phyloP scores from a whole-genome alignment of 176 grass and related monocot genomes.

The Avena eriantha region DNA sequence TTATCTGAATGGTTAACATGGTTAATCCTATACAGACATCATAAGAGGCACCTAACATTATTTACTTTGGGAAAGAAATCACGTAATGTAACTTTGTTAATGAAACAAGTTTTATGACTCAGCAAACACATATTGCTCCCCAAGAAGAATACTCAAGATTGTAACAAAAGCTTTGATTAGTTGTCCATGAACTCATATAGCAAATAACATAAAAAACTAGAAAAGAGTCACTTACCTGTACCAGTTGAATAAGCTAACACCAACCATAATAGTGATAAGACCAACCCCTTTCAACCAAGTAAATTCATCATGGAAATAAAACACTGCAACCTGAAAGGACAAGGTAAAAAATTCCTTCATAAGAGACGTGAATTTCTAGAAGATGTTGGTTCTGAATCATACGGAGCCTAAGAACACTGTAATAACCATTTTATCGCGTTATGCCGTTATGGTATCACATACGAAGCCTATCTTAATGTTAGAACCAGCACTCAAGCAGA shows the following conservation, averaged over 20 bases:
- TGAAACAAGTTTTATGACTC: conserved; percentile 36
- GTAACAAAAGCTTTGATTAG: background rate
- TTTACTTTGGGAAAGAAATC: background rate
- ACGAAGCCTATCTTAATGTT: conserved; percentile 13
- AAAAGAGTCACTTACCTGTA: conserved; percentile 87
- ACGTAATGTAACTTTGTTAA: conserved; percentile 20
- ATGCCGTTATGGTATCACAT: background rate
- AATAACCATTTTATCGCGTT: background rate
- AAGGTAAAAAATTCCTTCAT: conserved; percentile 33
- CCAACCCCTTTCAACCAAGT: conserved; percentile 85
- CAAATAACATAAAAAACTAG: conserved; percentile 26
- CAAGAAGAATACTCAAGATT: conserved; percentile 13
- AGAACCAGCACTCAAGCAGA: background rate
- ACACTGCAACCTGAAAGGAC: conserved; percentile 87
- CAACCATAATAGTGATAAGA: conserved; percentile 89
- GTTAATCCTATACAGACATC: conserved; percentile 37
- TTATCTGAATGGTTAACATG: conserved; percentile 23
- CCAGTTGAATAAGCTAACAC: conserved; percentile 98
- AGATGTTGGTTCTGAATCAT: background rate
- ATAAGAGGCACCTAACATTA: background rate
- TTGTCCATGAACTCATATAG: conserved; percentile 21
- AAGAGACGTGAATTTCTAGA: conserved; percentile 22
- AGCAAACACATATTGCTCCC: conserved; percentile 6
- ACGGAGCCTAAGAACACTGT: conserved; percentile 29
- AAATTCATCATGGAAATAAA: conserved; percentile 98